Evolutionary conservation across 2,329 filamentous ascomycete species (phyloP), one percentile per base, ranked within the genome.

Genomic region (Penicillium corylophilum): DNA sequence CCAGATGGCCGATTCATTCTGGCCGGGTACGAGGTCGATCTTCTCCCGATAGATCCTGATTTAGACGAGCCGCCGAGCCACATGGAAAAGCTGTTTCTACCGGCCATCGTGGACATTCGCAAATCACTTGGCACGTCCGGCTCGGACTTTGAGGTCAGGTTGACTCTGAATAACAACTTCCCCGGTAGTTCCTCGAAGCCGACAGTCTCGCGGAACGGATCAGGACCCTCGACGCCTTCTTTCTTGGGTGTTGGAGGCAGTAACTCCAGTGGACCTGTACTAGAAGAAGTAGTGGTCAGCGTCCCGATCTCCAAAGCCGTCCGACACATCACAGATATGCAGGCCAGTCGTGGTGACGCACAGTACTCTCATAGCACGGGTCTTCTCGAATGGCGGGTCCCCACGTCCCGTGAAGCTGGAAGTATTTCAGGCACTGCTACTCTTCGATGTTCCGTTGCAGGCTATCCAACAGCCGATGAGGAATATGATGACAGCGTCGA

Each of bases 1-100:
- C 94, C 94, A 0, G 94, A 99, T 69, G 94, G 94, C 28, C 84
- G 90, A 39, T 99, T 97, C 69, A 88, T 96, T 36, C 79, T 99
- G 16, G 92, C 91, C 28, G 92, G 91, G 20, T 99, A 99, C 67
- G 93, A 96, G 71, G 90, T 95, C 18, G 90, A 99, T 70, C 75
- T 99, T 20, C 78, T 97, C 12, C 91, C 91, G 0, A 82, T 87
- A 44, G 81, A 85, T 15, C 79, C 77, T 59, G 78, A 80, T 18
- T 80, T 82, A 61, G 78, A 78, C 46, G 77, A 81, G 16, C 80
- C 74, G 48, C 72, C 82, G 1, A 81, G 73, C 48, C 76, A 64
- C 35, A 71, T 77, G 48, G 83, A 83, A 53, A 86, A 82, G 60
- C 77, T 97, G 13, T 90, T 91, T 66, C 75, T 97, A 5, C 94